Percentiles rank a stretch among this genome's conserved stretches.
Evolutionary conservation across 1,284 basidiomycete species (phyloP).

Genomic region (Naganishia liquefaciens): DNA sequence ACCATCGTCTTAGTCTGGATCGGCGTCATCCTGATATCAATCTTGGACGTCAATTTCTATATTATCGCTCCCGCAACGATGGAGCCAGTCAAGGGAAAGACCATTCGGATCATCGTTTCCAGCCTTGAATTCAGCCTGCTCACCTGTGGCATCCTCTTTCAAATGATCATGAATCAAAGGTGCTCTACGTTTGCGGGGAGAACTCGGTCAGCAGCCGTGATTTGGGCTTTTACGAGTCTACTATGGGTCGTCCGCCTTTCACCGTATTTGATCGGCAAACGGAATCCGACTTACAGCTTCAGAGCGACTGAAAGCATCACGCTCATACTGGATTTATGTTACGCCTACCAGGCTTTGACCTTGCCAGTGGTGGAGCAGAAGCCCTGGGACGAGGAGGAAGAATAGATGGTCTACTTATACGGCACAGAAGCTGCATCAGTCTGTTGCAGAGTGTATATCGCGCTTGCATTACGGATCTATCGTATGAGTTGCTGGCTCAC

Average conservation of each 20-base stretch:
- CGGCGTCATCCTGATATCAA: neutral
- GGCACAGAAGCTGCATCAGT: no score
- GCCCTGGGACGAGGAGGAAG: constrained; percentile 3
- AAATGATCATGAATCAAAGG: constrained; percentile 13
- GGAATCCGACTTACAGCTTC: constrained; percentile 15
- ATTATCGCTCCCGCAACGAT: neutral
- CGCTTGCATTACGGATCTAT: neutral
- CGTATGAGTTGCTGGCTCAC: no score
- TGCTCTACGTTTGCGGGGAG: constrained; percentile 4
- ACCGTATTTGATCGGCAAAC: constrained; percentile 4
- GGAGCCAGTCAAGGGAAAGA: neutral
- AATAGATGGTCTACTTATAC: neutral
- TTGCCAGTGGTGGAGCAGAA: constrained; percentile 5
- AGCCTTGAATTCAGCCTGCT: constrained; percentile 7
- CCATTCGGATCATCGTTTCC: neutral
- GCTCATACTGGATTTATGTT: neutral
- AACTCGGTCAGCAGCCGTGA: constrained; percentile 1
- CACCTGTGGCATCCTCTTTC: constrained; percentile 1
- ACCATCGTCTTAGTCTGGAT: neutral
- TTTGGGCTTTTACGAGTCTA: neutral
- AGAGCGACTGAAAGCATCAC: neutral
- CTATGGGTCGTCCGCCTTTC: constrained; percentile 12
- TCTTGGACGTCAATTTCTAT: constrained; percentile 7
- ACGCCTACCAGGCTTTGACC: constrained; percentile 9
- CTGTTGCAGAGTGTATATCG: no score